Base-by-base conservation (phyloP, 805 yeast genomes). In the Starmerella tilneyi region DNA sequence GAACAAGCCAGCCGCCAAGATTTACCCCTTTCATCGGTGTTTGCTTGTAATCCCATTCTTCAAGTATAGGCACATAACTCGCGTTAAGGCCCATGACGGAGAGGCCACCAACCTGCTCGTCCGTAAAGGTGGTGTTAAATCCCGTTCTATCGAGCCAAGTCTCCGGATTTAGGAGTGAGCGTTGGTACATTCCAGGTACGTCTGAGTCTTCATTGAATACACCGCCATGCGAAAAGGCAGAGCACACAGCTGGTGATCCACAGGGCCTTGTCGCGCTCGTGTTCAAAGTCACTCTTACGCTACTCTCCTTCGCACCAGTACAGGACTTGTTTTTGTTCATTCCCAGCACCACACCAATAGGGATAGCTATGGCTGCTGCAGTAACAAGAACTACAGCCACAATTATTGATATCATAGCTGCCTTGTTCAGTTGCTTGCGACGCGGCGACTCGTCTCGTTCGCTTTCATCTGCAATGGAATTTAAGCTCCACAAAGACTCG, bases 1-100 rank as follows among this genome's bases (percentile, higher is more conserved):
- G 62, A 1, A 84, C 83, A 37, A 85, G 71, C 94, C 95, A 84
- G 33, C 94, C 94, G 47, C 94, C 94, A 19, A 85, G 63, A 57
- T 80, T 79, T 30, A 85, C 86, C 56, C 95, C 95, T 33, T 73
- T 61, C 33, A 74, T 63, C 0, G 65, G 64, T 24, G 35, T 40
- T 17, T 46, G 19, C 13, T 58, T 56, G 45, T 63, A 63, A 32
- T 53, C 48, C 30, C 40, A 26, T 11, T 23, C 40, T 9, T 23
- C 40, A 4, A 15, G 15, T 42, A 61, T 61, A 5, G 36, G 20
- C 16, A 49, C 43, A 59, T 62, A 63, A 19, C 59, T 49, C 27
- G 56, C 43, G 37, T 56, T 55, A n/a, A 63, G 57, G 8, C 67
- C 67, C 63, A 63, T 62, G 7, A 62, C 38, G 7, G 59, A 44